Evolutionary conservation across 306 rosid genomes (phyloP).

Genomic region (Dalbergia oliveri): DNA sequence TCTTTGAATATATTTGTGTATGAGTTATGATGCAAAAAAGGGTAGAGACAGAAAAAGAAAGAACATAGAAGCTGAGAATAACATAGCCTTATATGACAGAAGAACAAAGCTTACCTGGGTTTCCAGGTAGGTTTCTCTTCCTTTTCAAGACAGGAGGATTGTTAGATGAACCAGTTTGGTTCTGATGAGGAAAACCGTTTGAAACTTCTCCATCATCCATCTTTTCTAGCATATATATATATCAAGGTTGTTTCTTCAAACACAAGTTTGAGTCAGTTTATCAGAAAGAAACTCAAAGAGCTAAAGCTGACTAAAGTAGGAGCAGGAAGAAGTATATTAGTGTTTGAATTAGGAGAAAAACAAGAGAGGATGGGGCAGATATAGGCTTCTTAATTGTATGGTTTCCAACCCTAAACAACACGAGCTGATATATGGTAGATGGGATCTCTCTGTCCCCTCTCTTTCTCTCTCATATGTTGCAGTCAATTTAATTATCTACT

Average conservation of each 20-base stretch:
- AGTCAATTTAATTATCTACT: slow-evolving; percentile 60
- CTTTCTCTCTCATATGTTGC: slow-evolving; percentile 40
- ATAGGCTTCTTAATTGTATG: slow-evolving; percentile 34
- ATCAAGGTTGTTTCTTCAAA: slow-evolving; percentile 15
- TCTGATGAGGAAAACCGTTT: slow-evolving; percentile 53
- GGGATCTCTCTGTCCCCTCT: slow-evolving; percentile 45
- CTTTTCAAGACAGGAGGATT: slow-evolving; percentile 59
- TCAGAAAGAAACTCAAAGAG: neutral
- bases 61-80: neutral
- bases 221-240: slow-evolving; percentile 43
- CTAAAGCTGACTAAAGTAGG: too few species aligned
- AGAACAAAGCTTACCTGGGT: slow-evolving; percentile 60
- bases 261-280: slow-evolving; percentile 39
- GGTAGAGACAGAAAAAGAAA: neutral
- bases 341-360: slow-evolving; percentile 44
- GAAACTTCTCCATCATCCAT: slow-evolving; percentile 60
- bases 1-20: slow-evolving; percentile 25
- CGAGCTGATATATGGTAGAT: slow-evolving; percentile 51
- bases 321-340: neutral
- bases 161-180: slow-evolving; percentile 49
- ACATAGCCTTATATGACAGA: neutral
- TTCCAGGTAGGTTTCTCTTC: slow-evolving; percentile 81
- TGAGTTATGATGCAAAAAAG: neutral
- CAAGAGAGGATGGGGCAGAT: slow-evolving; percentile 33
- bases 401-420: slow-evolving; percentile 47